Conservation (phyloP, 495 filamentous ascomycete species). For the Cudoniella acicularis region DNA sequence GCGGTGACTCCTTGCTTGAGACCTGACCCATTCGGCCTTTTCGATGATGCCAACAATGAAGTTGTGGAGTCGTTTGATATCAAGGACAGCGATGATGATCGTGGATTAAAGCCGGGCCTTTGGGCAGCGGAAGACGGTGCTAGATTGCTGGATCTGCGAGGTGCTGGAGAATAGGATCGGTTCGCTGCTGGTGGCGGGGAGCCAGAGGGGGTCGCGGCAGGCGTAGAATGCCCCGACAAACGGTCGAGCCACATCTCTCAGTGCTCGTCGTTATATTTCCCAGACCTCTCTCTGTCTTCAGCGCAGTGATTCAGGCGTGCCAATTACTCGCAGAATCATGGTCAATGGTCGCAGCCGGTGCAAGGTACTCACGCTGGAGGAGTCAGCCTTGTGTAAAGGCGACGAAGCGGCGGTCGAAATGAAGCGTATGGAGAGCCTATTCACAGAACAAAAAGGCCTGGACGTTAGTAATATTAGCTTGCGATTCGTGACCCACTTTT, state of each 20-base stretch:
- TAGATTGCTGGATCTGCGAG: constrained; percentile 56
- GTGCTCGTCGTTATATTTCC: neutral
- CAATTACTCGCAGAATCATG: constrained; percentile 3
- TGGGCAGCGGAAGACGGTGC: constrained; percentile 50
- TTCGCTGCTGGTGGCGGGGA: constrained; percentile 54
- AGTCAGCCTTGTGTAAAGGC: neutral
- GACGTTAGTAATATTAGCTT: too few species aligned
- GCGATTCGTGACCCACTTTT: neutral
- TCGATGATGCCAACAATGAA: constrained; percentile 60
- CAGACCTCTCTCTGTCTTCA: neutral
- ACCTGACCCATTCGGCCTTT: constrained; percentile 61
- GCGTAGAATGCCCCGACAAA: constrained; percentile 68
- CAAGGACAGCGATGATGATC: constrained; percentile 61
- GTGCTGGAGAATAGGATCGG: constrained; percentile 67
- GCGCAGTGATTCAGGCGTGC: neutral
- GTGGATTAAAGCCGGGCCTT: constrained; percentile 57
- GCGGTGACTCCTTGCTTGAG: constrained; percentile 54
- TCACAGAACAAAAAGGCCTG: too few species aligned
- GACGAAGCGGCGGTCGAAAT: neutral
- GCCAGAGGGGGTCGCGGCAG: constrained; percentile 55
- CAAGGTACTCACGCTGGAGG: neutral
- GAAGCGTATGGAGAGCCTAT: too few species aligned
- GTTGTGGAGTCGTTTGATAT: constrained; percentile 68
- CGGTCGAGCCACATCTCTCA: constrained; percentile 82
- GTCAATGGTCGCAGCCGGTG: neutral